These are phyloP conservation scores for Meyerozyma smithsonii DNA, from an alignment of 1,139 yeast genomes.

Conservation along the genomic window DNA sequence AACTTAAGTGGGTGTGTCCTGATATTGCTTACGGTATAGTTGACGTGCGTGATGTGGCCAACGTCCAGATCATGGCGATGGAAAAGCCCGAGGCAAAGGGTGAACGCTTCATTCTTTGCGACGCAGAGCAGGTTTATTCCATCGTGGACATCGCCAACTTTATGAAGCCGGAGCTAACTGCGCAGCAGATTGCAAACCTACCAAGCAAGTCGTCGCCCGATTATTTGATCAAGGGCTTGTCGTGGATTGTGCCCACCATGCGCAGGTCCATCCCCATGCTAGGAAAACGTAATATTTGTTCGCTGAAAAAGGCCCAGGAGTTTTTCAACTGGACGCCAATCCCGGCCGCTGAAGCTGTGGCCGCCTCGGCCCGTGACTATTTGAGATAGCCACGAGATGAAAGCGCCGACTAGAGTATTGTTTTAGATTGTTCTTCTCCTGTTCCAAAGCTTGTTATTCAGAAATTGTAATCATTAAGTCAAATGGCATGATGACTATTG, in stretches of 20 bases:
- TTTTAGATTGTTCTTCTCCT: neutral
- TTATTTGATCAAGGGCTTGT: neutral
- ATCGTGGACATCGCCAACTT: neutral
- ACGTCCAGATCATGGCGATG: constrained; percentile 14
- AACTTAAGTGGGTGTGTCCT: constrained; percentile 6
- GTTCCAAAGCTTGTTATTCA: neutral
- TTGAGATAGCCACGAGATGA: neutral
- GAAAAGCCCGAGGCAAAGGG: constrained; percentile 22
- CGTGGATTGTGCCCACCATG: neutral
- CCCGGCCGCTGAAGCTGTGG: constrained; percentile 3
- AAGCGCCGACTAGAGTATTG: neutral
- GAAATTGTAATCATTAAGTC: too few relatives aligned
- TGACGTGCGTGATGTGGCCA: constrained; percentile 9
- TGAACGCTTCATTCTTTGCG: constrained; percentile 22
- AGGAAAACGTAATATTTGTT: neutral
- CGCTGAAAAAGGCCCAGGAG: constrained; percentile 5
- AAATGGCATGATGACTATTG: too few relatives aligned
- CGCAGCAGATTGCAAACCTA: neutral
- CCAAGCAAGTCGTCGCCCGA: neutral
- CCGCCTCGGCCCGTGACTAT: neutral
- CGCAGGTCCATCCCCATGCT: neutral
- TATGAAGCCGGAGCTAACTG: constrained; percentile 1
- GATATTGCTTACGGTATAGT: constrained; percentile 4
- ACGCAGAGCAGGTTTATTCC: neutral
- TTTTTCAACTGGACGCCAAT: constrained; percentile 9